Evolutionary conservation across 2,329 filamentous ascomycete species (phyloP), one percentile per base, ranked within the genome.

Genomic region (Epichloe sylvatica): DNA sequence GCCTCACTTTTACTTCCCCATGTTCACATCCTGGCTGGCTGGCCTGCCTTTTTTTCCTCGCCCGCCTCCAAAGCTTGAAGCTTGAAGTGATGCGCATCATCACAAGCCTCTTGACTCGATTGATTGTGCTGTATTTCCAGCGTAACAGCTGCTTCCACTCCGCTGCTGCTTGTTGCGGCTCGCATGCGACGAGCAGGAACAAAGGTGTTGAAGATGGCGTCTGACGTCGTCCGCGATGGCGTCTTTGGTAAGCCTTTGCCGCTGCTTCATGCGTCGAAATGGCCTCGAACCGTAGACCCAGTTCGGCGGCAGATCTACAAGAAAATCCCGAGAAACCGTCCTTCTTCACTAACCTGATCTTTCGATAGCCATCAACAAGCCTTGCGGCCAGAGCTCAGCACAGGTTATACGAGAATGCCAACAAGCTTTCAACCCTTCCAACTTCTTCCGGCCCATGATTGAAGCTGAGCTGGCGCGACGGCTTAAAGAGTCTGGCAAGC

Each of bases 371-470:
- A 84, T 98, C 67, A 88, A 95, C 71, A 98, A 98, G 70, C 92
- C 92, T 30, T 74, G 82, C 60, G 85, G 83, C 60, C 79, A 91
- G 60, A 88, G 84, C 64, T 97, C 91, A 35, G 90, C 90, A 46
- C 87, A 94, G 66, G 84, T 94, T 37, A 80, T 98, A 56, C 89
- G 91, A 63, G 84, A 91, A 62, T 81, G 94, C 51, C 89, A 97
- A 70, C 70, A 76, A 19, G 78, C 84, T 56, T 94, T 97, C 75
- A 87, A 89, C 57, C 78, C 81, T 11, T 97, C 92, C 1, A 64
- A 70, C 25, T 73, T 86, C 55, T 97, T 98, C 72, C 75, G 77
- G 51, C 86, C 89, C 35, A 83, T 86, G 75, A 73, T 97, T 51
- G 71, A 80, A 33, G 69, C 75, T 47, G 81, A 90, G 57, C 72